phyloP scores from a whole-genome alignment of 768 basidiomycete genomes.

The Tephrocybe sp. region DNA sequence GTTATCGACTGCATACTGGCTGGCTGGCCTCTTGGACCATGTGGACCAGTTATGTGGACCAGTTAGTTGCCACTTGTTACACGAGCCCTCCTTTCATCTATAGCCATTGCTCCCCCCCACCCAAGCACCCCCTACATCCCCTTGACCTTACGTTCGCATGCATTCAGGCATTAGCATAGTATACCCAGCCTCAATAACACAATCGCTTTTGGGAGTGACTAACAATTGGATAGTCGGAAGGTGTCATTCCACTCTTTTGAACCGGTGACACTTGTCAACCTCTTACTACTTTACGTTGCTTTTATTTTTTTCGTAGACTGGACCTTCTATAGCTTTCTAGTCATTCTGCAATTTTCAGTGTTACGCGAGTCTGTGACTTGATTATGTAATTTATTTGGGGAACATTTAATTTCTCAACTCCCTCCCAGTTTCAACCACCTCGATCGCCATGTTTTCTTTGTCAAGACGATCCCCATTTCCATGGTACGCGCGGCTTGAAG shows the following conservation, averaged over 20 bases:
- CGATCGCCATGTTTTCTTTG: too few species aligned
- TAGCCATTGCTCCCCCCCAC: conserved; percentile 7
- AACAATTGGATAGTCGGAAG: neutral
- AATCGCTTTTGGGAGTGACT: conserved; percentile 1
- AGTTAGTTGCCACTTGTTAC: conserved; percentile 7
- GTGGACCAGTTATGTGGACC: conserved; percentile 19
- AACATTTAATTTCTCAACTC: too few species aligned
- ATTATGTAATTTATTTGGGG: conserved; percentile 7
- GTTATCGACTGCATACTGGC: conserved; percentile 19
- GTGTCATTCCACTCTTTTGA: too few species aligned
- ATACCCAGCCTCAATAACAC: conserved; percentile 21
- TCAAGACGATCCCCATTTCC: too few species aligned
- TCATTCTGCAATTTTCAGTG: too few species aligned
- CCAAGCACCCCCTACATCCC: neutral
- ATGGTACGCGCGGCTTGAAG: too few species aligned
- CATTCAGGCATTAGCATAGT: conserved; percentile 17
- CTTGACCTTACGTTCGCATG: conserved; percentile 8
- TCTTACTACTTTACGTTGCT: neutral
- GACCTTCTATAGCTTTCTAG: too few species aligned
- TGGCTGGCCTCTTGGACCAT: conserved; percentile 16
- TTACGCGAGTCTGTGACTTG: too few species aligned
- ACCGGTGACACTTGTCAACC: too few species aligned
- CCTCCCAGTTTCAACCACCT: too few species aligned
- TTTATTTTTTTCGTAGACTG: too few species aligned
- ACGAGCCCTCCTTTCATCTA: conserved; percentile 1